phyloP scores from a whole-genome alignment of 768 basidiomycete species.

The Astraeus odoratus region DNA sequence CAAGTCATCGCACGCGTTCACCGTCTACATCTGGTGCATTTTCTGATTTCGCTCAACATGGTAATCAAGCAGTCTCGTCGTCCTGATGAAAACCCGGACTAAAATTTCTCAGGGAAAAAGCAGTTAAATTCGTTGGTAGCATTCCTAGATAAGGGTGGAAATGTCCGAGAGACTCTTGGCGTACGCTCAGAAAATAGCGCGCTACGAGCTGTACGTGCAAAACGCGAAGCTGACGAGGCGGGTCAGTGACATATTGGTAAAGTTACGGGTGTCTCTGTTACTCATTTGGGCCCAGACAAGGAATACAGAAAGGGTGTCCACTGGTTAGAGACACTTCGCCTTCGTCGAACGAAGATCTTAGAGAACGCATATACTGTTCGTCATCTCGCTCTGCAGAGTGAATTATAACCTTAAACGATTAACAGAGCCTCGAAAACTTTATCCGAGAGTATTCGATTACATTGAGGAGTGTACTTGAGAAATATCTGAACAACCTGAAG shows the following conservation, averaged over 20 bases:
- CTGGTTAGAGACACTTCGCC: constrained; percentile 85
- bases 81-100: neutral
- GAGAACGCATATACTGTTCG: constrained; percentile 74
- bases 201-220: constrained; percentile 70
- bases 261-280: neutral
- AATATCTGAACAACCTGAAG: constrained; percentile 79
- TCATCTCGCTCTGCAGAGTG: neutral
- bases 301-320: constrained; percentile 88
- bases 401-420: constrained; percentile 7
- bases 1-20: constrained; percentile 57
- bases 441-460: constrained; percentile 61
- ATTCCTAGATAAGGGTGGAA: constrained; percentile 71
- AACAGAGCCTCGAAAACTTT: constrained; percentile 76
- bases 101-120: constrained; percentile 55
- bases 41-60: constrained; percentile 84
- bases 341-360: constrained; percentile 75
- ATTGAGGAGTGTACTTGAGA: constrained; percentile 57
- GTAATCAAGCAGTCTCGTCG: constrained; percentile 27
- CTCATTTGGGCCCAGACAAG: constrained; percentile 48
- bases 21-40: constrained; percentile 79
- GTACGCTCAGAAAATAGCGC: constrained; percentile 56
- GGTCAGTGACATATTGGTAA: constrained; percentile 41
- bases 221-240: constrained; percentile 88
- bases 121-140: constrained; percentile 83
- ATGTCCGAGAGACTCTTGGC: constrained; percentile 53